These are phyloP conservation scores for Russula brevipes DNA, from an alignment of 768 basidiomycete species.

Conservation along the genomic window DNA sequence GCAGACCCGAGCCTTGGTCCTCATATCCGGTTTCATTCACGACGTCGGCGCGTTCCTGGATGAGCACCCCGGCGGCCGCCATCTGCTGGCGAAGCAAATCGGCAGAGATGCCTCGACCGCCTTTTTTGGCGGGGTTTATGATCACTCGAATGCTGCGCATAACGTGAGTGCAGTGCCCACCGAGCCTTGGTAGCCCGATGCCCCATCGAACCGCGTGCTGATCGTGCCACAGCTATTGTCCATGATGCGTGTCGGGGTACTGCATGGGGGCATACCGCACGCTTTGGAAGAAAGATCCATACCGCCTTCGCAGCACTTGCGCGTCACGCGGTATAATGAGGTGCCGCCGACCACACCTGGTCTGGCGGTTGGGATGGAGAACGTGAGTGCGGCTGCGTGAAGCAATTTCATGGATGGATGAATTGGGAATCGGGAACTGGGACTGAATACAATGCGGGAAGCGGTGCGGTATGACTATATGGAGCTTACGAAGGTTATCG, in stretches of 20 bases:
- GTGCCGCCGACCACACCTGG: constrained; percentile 26
- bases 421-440: too few species aligned
- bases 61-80: constrained; percentile 86
- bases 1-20: constrained; percentile 70
- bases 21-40: constrained; percentile 91
- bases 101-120: constrained; percentile 89
- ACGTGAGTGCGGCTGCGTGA: constrained; percentile 24
- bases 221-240: neutral
- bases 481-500: too few species aligned
- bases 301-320: constrained; percentile 45
- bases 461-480: neutral
- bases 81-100: constrained; percentile 74
- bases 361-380: constrained; percentile 31
- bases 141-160: constrained; percentile 83
- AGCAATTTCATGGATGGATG: neutral
- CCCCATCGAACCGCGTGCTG: neutral
- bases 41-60: constrained; percentile 81
- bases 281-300: constrained; percentile 42
- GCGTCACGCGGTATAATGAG: constrained; percentile 37
- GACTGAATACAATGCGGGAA: neutral
- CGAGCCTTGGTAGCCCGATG: neutral
- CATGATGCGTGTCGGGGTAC: constrained; percentile 29
- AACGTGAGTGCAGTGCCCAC: constrained; percentile 42
- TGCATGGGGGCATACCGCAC: constrained; percentile 41
- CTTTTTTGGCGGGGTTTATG: constrained; percentile 90